A percentile compares a stretch with the other conserved stretches of the same genome.
Evolutionary conservation across 2,329 filamentous ascomycete species (phyloP).

Genomic region (Talaromyces amestolkiae): DNA sequence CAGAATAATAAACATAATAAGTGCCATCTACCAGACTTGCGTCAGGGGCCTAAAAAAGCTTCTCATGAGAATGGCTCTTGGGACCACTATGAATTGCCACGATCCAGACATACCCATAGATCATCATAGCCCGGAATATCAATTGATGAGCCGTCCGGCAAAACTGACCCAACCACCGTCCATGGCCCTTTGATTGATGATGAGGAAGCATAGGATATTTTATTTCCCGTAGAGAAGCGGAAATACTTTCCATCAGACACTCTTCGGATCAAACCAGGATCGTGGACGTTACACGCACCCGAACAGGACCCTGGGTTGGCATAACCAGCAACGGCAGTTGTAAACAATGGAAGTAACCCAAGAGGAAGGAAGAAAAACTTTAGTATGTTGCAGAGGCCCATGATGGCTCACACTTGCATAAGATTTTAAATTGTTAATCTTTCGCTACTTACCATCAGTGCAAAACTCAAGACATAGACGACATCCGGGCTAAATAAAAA

Average conservation of each 20-base stretch:
- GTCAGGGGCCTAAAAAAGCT: not conserved
- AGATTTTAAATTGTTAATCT: not conserved
- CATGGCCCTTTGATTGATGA: constrained; percentile 51
- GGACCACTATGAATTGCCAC: not conserved
- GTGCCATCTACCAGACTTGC: not conserved
- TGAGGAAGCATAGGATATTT: constrained; percentile 51
- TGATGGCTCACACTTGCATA: not conserved
- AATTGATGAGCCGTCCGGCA: constrained; percentile 33
- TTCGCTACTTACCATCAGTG: not conserved
- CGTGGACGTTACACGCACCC: constrained; percentile 41
- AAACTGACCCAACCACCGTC: constrained; percentile 48
- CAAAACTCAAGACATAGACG: not conserved
- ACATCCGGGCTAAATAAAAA: not conserved
- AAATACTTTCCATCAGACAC: constrained; percentile 51
- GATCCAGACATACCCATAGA: not conserved
- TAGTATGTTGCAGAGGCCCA: not conserved
- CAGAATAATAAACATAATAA: not conserved
- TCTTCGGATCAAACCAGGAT: constrained; percentile 50
- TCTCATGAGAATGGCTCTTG: not conserved
- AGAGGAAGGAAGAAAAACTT: not conserved
- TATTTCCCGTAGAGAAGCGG: constrained; percentile 53
- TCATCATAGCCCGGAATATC: not conserved
- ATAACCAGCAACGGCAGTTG: not conserved
- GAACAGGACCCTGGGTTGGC: constrained; percentile 27
- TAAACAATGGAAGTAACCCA: not conserved